Percentiles rank a stretch among this genome's conserved stretches.
Evolutionary conservation across 2,329 filamentous ascomycete genomes (phyloP).

Genomic region (Penicillium aurantiogriseum): DNA sequence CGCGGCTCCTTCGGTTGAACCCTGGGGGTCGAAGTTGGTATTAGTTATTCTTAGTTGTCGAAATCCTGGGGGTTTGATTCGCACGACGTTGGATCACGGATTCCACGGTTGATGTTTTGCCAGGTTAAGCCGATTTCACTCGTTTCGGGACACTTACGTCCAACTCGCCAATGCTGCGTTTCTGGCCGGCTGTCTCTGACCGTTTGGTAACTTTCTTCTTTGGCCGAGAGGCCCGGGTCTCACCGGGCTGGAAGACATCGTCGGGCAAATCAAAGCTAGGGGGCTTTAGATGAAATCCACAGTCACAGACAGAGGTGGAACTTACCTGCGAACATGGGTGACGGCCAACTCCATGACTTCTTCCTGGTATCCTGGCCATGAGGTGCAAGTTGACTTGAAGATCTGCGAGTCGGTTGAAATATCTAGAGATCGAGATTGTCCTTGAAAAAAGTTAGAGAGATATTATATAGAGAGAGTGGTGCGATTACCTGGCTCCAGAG

Average conservation of each 20-base stretch:
- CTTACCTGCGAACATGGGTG: conserved; percentile 82
- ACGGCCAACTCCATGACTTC: conserved; percentile 77
- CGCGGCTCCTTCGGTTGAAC: conserved; percentile 28
- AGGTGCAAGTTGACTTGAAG: conserved; percentile 79
- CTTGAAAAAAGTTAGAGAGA: conserved; percentile 35
- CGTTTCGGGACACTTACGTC: conserved; percentile 43
- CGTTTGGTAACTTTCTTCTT: conserved; percentile 53
- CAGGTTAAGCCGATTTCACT: conserved; percentile 24
- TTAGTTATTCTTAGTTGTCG: conserved; percentile 33
- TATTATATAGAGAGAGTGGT: conserved; percentile 17
- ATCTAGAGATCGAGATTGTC: conserved; percentile 50
- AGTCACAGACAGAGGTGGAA: conserved; percentile 15
- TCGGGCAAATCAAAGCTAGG: conserved; percentile 79
- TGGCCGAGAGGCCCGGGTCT: conserved; percentile 63
- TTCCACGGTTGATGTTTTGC: conserved; percentile 26
- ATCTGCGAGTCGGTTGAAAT: conserved; percentile 74
- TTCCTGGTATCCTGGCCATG: conserved; percentile 71
- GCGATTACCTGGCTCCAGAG: conserved; percentile 67
- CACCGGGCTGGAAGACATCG: conserved; percentile 80
- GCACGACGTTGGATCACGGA: conserved; percentile 17
- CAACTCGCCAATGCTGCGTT: conserved; percentile 41
- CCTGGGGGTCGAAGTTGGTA: conserved; percentile 29
- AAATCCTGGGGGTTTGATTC: conserved; percentile 18
- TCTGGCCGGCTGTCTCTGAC: conserved; percentile 35
- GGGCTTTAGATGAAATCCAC: conserved; percentile 17